Evolutionary conservation across 345 rosid species (phyloP), one percentile per base, ranked within the genome.

Genomic region (Bretschneidera sinensis): DNA sequence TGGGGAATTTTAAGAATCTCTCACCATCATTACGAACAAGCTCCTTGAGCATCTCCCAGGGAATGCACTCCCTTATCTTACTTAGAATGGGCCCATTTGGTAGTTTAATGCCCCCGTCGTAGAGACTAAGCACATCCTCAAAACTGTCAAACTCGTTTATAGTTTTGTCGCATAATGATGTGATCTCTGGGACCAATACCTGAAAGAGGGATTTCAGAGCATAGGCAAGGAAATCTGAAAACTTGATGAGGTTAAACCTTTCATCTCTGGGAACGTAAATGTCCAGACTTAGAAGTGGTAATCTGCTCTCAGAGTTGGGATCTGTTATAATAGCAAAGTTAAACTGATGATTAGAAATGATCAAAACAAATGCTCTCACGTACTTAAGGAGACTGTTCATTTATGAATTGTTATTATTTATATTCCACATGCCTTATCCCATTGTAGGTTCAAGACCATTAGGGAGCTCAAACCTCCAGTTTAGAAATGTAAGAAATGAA

Each of bases 251-350:
- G 64, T 69, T 72, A 72, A 94, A 94, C 66, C 86, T 70, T 54
- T 94, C 99, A 65, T 94, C 99, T 71, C 96, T 73, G 9, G 99
- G 99, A 48, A 88, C 96, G 55, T 94, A 94, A 33, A 94, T 81
- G 67, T 86, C 70, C 17, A 87, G 76, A 60, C 79, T 90, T 19
- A 94, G 43, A 24, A 94, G 80, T 0, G 88, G 87, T 65, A 90
- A 65, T 63, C 96, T 85, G 28, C 82, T 86, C 79, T 90, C 96
- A 0, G 75, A 43, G 17, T 68, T 74, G 15, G 87, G 81, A 76
- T 90, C 97, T 87, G 79, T 63, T 21, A 11, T 22, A 54, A 61
- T 15, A 23, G 7, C 7, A 61, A 74, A 54, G 13, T 49, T 54
- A 51, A 71, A 65, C 50, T 39, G 57, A 51, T 21, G 23, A 39